phyloP scores from a whole-genome alignment of 148 eudicot genomes.

The Vaccinium macrocarpon region DNA sequence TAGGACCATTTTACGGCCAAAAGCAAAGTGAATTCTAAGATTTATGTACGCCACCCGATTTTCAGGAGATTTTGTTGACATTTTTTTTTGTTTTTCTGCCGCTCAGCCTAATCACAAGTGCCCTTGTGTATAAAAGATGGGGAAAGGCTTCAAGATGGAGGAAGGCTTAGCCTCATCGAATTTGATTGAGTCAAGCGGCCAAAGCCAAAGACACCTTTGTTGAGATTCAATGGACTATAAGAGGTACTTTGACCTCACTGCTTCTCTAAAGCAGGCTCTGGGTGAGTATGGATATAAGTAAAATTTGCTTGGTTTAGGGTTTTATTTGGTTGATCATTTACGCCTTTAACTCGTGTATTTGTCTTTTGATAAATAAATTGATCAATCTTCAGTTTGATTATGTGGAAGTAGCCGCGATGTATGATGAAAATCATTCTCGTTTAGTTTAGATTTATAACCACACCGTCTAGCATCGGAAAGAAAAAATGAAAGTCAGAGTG shows the following conservation, averaged over 20 bases:
- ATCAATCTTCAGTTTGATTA: slow-evolving; percentile 7
- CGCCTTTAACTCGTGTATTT: neutral
- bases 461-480: neutral
- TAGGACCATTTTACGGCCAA: no score
- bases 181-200: no score
- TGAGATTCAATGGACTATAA: slow-evolving; percentile 33
- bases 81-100: no score
- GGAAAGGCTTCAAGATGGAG: no score
- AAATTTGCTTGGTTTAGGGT: neutral
- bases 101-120: no score
- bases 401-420: slow-evolving; percentile 59
- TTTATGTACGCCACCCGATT: no score
- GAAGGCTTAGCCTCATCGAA: no score
- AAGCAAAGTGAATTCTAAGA: no score
- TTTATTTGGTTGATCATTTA: neutral
- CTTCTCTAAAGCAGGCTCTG: slow-evolving; percentile 30
- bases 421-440: slow-evolving; percentile 6
- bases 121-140: no score
- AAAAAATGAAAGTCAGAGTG: neutral
- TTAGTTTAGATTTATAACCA: neutral
- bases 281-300: neutral
- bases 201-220: no score
- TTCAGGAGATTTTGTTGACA: no score
- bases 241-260: slow-evolving; percentile 25
- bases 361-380: neutral